Conservation (phyloP, 2,329 filamentous ascomycete genomes). For the Bipolaris oryzae region DNA sequence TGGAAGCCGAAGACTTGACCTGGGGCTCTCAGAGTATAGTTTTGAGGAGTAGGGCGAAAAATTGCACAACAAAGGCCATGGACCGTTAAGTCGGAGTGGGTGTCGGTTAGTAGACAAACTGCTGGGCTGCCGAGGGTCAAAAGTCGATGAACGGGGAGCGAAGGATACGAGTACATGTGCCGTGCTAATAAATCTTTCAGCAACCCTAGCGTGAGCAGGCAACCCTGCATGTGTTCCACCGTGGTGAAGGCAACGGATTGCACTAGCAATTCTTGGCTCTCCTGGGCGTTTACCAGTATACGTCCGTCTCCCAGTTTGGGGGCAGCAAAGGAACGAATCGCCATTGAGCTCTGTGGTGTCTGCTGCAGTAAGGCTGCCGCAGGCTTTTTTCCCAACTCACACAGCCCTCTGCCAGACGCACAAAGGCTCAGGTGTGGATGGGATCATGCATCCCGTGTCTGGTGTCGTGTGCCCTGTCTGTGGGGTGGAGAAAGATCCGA, state of each 20-base stretch:
- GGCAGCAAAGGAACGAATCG: slow-evolving; percentile 13
- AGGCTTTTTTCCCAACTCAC: neutral
- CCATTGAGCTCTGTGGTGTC: slow-evolving; percentile 5
- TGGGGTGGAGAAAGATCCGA: slow-evolving; percentile 12
- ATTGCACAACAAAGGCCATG: slow-evolving; percentile 44
- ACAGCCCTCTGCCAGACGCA: slow-evolving; percentile 2
- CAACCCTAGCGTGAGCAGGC: slow-evolving; percentile 26
- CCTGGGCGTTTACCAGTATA: slow-evolving; percentile 16
- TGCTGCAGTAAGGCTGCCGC: slow-evolving; percentile 7
- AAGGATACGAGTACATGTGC: slow-evolving; percentile 22
- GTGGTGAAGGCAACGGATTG: slow-evolving; percentile 14
- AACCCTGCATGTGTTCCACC: slow-evolving; percentile 17
- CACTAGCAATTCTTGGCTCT: slow-evolving; percentile 17
- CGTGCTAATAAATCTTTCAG: slow-evolving; percentile 30
- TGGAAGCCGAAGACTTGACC: slow-evolving; percentile 3
- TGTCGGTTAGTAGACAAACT: slow-evolving; percentile 10
- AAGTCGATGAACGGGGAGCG: slow-evolving; percentile 15
- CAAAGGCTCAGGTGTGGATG: neutral
- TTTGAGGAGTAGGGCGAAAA: slow-evolving; percentile 46
- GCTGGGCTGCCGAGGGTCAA: slow-evolving; percentile 11
- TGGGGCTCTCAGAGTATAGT: slow-evolving; percentile 32
- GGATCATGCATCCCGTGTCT: neutral
- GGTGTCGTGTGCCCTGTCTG: slow-evolving; percentile 8
- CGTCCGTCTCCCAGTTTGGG: slow-evolving; percentile 12
- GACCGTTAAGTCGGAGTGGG: slow-evolving; percentile 16